These are phyloP conservation scores for Phytopythium sindhum DNA, from an alignment of 352 stramenopile species.

Conservation along the genomic window DNA sequence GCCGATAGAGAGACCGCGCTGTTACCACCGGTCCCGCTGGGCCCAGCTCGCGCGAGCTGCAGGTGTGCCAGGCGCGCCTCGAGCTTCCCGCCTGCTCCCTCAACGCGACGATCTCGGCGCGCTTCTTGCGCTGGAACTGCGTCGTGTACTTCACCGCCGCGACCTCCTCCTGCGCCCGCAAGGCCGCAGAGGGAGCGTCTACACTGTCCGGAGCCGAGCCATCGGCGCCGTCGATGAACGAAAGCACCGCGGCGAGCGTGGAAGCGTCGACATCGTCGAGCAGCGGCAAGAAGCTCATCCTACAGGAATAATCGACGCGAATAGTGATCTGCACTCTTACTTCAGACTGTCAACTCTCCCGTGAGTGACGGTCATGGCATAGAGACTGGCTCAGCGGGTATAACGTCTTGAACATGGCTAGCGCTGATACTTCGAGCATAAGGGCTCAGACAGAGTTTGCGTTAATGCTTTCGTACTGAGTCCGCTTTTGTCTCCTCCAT, in stretches of 20 bases:
- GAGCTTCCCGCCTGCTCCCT: neutral
- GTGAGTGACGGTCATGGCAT: too few species aligned
- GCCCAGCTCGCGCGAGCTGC: neutral
- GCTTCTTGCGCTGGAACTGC: neutral
- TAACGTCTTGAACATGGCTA: too few species aligned
- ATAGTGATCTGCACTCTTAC: too few species aligned
- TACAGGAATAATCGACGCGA: too few species aligned
- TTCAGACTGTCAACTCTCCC: too few species aligned
- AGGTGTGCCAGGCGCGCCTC: neutral
- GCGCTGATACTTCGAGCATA: too few species aligned
- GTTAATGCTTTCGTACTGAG: too few species aligned
- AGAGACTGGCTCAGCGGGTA: too few species aligned
- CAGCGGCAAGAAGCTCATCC: neutral
- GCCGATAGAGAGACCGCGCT: neutral
- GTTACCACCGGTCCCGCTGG: too few species aligned
- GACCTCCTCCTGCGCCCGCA: neutral
- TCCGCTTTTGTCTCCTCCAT: too few species aligned
- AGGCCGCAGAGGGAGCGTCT: neutral
- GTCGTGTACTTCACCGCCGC: neutral
- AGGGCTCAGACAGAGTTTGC: too few species aligned
- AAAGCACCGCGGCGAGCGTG: neutral
- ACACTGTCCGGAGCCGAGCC: neutral
- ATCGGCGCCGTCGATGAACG: neutral
- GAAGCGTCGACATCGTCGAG: neutral
- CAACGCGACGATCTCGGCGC: neutral